Evolutionary conservation across 768 basidiomycete species (phyloP), one percentile per base, ranked within the genome.

Genomic region (Sporobolomyces roseus): DNA sequence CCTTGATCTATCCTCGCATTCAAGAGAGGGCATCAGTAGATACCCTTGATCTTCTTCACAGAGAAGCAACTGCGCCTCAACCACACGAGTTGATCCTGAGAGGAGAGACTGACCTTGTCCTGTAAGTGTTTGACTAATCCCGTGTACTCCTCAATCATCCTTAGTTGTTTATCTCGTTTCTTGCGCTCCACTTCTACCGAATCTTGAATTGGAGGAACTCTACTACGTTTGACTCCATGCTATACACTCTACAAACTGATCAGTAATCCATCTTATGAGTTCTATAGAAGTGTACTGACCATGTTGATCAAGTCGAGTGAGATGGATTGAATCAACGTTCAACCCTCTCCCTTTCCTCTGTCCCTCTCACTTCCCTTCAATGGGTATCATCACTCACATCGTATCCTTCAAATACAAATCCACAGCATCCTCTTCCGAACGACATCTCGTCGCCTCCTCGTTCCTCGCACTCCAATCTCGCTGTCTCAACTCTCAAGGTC

Each of bases 111-210:
- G 84, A 13, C 82, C 77, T 51, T 92, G 79, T 25, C 29, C 41
- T 56, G 66, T 2, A 92, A 82, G 36, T 85, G 81, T 29, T 84
- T 80, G 27, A 87, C 83, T 29, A 94, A 77, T 19, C 83, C 80
- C 17, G 86, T 83, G 79, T 91, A 94, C 60, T 89, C 85, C 43
- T 84, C 81, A 74, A 98, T 85, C 80, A 88, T 89, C 25, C 85
- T 81, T 70, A 81, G 83, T 74, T 96, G 92, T 71, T 85, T 85
- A 66, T 65, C 61, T 12, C 45, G 53, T 17, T 53, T 51, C 48
- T 56, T 55, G 21, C 46, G 59, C 38, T 74, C 78, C 53, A 63
- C 65, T 36, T 68, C 70, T 6, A 63, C 73, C 17, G 65, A 53
- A 49, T 74, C 68, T 36, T 65, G 33, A 52, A 75, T 74, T 19